phyloP scores from a whole-genome alignment of 176 grass and related monocot genomes.

The Bonia amplexicaulis region DNA sequence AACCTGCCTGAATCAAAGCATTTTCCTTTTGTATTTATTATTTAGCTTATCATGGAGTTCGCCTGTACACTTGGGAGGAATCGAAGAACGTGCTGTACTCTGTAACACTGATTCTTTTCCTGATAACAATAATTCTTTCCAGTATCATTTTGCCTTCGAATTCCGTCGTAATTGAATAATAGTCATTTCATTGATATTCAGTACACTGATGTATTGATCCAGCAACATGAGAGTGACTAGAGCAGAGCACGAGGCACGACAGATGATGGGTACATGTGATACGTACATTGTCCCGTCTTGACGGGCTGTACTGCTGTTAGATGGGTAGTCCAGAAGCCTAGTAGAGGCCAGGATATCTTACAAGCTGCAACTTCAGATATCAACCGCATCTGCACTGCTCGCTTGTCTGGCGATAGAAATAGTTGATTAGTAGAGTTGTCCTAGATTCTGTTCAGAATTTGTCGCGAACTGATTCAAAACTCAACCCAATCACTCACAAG shows the following conservation, averaged over 20 bases:
- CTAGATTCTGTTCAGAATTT: neutral
- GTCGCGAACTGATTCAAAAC: neutral
- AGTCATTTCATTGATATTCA: neutral
- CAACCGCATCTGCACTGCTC: neutral
- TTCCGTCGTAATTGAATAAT: neutral
- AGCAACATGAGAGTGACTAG: neutral
- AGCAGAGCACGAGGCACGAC: neutral
- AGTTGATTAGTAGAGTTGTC: neutral
- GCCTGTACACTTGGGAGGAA: neutral
- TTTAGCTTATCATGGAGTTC: neutral
- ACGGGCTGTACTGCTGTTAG: neutral
- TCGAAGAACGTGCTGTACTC: constrained; percentile 14
- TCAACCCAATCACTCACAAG: no score
- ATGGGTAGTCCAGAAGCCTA: neutral
- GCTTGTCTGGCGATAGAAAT: neutral
- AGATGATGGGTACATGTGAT: neutral
- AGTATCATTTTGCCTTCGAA: neutral
- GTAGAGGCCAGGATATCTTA: no score
- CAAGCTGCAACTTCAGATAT: no score
- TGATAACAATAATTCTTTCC: constrained; percentile 10
- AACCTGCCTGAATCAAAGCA: constrained; percentile 7
- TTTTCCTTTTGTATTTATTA: constrained; percentile 13
- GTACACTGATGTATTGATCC: neutral
- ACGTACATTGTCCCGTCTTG: neutral
- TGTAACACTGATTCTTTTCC: constrained; percentile 34